Conservation (phyloP, 1,284 basidiomycete species). For the Anthracocystis walkeri region DNA sequence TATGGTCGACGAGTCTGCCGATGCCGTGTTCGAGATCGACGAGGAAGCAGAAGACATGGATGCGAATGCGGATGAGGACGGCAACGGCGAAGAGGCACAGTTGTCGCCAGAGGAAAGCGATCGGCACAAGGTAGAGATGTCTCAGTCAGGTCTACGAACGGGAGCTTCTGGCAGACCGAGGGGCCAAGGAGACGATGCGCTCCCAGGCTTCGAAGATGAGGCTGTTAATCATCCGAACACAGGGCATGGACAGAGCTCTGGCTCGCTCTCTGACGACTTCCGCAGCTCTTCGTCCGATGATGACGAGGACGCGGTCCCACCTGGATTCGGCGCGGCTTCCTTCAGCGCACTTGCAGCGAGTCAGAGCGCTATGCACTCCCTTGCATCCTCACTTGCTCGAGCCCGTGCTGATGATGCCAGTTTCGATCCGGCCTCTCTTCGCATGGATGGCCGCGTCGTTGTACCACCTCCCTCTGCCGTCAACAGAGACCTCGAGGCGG, state of each 20-base stretch:
- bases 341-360: conserved; percentile 55
- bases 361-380: conserved; percentile 45
- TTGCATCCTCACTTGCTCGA: conserved; percentile 39
- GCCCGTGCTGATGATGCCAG: conserved; percentile 38
- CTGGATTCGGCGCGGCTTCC: conserved; percentile 54
- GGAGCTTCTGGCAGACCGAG: conserved; percentile 39
- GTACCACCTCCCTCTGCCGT: conserved; percentile 28
- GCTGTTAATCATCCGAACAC: background rate
- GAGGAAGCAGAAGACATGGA: conserved; percentile 48
- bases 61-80: conserved; percentile 24
- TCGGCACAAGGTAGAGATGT: conserved; percentile 37
- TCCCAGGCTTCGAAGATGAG: conserved; percentile 36
- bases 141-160: conserved; percentile 32
- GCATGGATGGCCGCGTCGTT: conserved; percentile 54
- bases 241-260: conserved; percentile 19
- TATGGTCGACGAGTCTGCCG: conserved; percentile 47
- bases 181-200: conserved; percentile 37
- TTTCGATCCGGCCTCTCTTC: conserved; percentile 61
- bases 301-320: conserved; percentile 40
- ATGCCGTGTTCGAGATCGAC: conserved; percentile 61
- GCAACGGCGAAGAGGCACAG: conserved; percentile 8
- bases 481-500: conserved; percentile 25
- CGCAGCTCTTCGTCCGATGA: conserved; percentile 40
- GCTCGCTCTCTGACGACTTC: conserved; percentile 39
- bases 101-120: conserved; percentile 27